Evolutionary conservation across 352 stramenopile genomes (phyloP), one percentile per base, ranked within the genome.

Genomic region (Blastocystis sp.): DNA sequence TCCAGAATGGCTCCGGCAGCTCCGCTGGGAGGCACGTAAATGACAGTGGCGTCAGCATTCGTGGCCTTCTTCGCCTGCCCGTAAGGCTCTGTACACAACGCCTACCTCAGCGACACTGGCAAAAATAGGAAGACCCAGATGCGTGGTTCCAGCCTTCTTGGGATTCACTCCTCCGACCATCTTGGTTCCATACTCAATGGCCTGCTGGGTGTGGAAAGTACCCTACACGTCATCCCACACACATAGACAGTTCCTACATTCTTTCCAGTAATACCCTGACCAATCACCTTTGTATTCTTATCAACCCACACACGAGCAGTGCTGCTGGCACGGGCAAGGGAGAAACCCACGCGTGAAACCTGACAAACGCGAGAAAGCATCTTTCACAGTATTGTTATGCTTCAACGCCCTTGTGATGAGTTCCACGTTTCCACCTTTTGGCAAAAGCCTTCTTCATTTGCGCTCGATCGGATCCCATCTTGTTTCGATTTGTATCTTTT

Each of bases 221-320:
- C 97, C 97, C 91, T 95, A 86, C 42, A 36, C 61, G n/a, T 75
- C 38, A 64, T 57, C 84, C 51, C n/a, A 42, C 32, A 61, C 38
- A 34, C 42, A 61, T 65, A 57, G 77, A 24, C 54, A 32, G 9
- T 32, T 73, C 89, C 48, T 90, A 96, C 93, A 91, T 98, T 94
- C 90, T 99, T 99, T 88, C 97, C 97, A 63, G 97, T 99, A 89
- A 99, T 99, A 67, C 97, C 97, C 90, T 99, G 97, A 89, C 94
- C 97, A 88, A 99, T 97, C 40, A 99, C 96, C 84, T 94, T 94
- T 46, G 96, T 99, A 90, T 99, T 93, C 91, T 98, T 98, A 91
- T 99, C 95, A 79, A 99, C 93, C 96, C 96, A 99, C 57, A 99
- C 96, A 86, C 97, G 97, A 87, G 96, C 96, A 40, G 92, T 97